These are phyloP conservation scores for Citrus sp. DNA, from an alignment of 345 rosid genomes.

Conservation along the genomic window DNA sequence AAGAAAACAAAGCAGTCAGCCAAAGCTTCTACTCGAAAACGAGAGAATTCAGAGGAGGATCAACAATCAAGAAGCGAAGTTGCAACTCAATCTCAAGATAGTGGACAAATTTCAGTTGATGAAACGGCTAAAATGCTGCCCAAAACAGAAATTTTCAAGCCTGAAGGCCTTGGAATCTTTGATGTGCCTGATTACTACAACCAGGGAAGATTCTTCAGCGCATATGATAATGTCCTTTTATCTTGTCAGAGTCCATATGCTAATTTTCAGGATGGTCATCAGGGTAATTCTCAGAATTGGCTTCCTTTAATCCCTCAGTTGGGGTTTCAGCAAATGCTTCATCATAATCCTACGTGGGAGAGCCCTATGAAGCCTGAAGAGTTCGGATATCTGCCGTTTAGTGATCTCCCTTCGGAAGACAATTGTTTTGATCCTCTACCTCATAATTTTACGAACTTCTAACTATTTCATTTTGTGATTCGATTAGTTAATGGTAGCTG, in stretches of 20 bases:
- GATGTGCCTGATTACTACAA: background rate
- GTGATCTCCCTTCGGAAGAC: background rate
- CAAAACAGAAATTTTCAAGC: background rate
- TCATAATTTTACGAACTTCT: background rate
- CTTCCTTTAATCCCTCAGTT: background rate
- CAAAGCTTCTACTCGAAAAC: background rate
- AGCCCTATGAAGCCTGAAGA: background rate
- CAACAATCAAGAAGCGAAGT: background rate
- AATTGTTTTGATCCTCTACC: background rate
- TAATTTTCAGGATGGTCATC: background rate
- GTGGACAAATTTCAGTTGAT: background rate
- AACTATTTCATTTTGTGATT: background rate
- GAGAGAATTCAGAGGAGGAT: background rate
- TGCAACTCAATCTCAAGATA: background rate
- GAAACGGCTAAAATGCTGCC: background rate
- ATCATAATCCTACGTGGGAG: background rate
- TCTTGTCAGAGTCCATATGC: background rate
- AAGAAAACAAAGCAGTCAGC: constrained; percentile 2
- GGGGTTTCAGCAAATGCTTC: background rate
- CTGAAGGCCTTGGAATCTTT: background rate
- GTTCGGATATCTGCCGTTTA: background rate
- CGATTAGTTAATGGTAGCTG: background rate
- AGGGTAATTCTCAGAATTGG: background rate
- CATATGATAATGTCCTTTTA: background rate
- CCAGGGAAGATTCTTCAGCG: background rate